Conservation (phyloP, 2,329 filamentous ascomycete species). For the Fusarium sp. region DNA sequence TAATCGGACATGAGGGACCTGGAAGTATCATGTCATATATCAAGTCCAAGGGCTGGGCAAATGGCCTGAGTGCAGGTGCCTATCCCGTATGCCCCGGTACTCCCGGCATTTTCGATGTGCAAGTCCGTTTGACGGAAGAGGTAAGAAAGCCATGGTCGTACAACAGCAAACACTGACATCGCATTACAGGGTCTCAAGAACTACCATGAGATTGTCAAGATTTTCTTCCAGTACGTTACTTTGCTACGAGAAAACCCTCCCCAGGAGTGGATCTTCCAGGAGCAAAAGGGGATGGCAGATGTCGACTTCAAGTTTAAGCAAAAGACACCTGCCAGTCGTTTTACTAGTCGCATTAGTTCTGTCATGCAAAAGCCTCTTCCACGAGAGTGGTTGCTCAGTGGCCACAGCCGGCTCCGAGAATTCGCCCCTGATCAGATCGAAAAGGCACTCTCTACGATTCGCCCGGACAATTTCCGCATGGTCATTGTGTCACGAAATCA, state of each 20-base stretch:
- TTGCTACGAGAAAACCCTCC: conserved; percentile 83
- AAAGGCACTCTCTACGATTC: conserved; percentile 76
- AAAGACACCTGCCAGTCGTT: conserved; percentile 88
- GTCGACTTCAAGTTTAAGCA: conserved; percentile 96
- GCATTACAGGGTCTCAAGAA: conserved; percentile 71
- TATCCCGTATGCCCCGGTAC: conserved; percentile 80
- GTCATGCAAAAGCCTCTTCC: conserved; percentile 93
- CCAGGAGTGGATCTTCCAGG: conserved; percentile 92
- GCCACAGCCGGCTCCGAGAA: conserved; percentile 77
- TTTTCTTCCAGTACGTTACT: conserved; percentile 90
- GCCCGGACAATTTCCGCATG: conserved; percentile 90
- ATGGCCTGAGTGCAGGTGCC: conserved; percentile 80
- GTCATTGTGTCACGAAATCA: conserved; percentile 84
- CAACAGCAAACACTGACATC: conserved; percentile 13
- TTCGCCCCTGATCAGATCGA: conserved; percentile 84
- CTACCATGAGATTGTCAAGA: conserved; percentile 84
- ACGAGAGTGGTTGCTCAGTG: conserved; percentile 88
- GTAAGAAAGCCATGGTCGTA: conserved; percentile 53
- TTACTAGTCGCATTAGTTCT: conserved; percentile 84
- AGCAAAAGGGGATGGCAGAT: conserved; percentile 89
- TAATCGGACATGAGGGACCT: conserved; percentile 92
- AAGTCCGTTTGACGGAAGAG: conserved; percentile 84
- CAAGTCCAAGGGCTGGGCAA: conserved; percentile 91
- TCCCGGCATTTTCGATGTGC: conserved; percentile 81
- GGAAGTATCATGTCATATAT: conserved; percentile 91